Percentiles rank a stretch among this genome's conserved stretches.
Conservation (phyloP, 139 green algal genomes). For the Tetradesmus obliquus region DNA sequence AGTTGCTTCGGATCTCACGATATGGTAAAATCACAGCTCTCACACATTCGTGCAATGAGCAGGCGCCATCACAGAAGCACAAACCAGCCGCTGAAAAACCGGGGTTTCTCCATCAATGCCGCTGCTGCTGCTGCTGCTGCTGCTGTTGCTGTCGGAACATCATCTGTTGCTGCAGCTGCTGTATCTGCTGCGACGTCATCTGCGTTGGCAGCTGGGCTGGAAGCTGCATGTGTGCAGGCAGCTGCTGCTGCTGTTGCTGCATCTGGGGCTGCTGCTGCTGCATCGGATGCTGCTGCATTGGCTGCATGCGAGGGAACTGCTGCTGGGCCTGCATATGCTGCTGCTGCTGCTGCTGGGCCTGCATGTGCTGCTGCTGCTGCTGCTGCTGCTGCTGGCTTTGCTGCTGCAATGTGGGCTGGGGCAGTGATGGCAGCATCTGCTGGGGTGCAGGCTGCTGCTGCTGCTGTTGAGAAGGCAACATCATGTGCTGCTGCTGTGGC, state of each 20-base stretch:
- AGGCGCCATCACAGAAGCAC: no score
- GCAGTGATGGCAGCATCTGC: background rate
- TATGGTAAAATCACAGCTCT: no score
- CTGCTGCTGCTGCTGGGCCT: background rate
- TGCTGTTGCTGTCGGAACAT: background rate
- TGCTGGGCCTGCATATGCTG: background rate
- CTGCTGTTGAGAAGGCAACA: background rate
- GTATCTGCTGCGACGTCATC: background rate
- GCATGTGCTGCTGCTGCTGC: constrained; percentile 16
- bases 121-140: background rate
- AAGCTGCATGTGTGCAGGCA: background rate
- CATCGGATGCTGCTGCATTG: background rate
- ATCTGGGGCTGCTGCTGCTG: background rate
- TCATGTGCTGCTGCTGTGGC: background rate
- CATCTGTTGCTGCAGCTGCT: constrained; percentile 3
- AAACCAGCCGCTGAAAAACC: background rate
- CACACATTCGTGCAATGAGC: no score
- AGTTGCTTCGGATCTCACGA: no score
- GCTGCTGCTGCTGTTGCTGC: background rate
- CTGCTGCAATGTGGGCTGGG: background rate
- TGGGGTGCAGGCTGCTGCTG: background rate
- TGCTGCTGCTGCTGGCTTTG: background rate
- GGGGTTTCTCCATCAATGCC: background rate
- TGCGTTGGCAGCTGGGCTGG: background rate
- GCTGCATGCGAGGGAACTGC: background rate